phyloP scores from a whole-genome alignment of 805 yeast species.

The Limtongia smithiae region DNA sequence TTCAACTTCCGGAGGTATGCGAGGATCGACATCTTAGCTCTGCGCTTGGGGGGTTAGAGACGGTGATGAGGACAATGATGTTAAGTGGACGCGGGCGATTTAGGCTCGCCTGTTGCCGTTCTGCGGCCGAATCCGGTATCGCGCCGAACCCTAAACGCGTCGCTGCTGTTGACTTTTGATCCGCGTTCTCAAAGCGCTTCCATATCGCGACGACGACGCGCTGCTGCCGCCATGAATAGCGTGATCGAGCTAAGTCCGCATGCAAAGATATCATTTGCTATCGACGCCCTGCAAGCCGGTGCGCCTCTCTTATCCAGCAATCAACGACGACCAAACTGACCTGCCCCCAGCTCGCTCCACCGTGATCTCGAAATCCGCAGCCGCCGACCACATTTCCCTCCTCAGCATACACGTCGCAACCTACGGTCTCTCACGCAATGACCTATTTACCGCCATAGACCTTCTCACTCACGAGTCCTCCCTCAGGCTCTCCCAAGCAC shows the following conservation, averaged over 20 bases:
- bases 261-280: constrained; percentile 15
- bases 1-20: constrained; percentile 13
- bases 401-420: constrained; percentile 13
- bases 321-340: neutral
- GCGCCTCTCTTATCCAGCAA: neutral
- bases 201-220: no score
- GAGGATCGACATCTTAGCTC: constrained; percentile 7
- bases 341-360: constrained; percentile 1
- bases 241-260: constrained; percentile 7
- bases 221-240: no score
- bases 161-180: no score
- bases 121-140: no score
- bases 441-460: constrained; percentile 5
- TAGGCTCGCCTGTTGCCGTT: no score
- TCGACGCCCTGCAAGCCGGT: constrained; percentile 4
- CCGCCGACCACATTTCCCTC: constrained; percentile 18
- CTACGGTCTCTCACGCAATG: constrained; percentile 17
- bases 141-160: no score
- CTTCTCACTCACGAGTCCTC: constrained; percentile 5
- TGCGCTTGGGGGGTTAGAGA: neutral
- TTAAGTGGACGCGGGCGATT: no score
- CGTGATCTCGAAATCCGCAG: constrained; percentile 9
- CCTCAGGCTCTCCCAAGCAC: constrained; percentile 3
- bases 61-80: neutral
- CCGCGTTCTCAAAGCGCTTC: no score